These are phyloP conservation scores for Tilletiopsis washingtonensis DNA, from an alignment of 1,284 basidiomycete species.

Conservation along the genomic window DNA sequence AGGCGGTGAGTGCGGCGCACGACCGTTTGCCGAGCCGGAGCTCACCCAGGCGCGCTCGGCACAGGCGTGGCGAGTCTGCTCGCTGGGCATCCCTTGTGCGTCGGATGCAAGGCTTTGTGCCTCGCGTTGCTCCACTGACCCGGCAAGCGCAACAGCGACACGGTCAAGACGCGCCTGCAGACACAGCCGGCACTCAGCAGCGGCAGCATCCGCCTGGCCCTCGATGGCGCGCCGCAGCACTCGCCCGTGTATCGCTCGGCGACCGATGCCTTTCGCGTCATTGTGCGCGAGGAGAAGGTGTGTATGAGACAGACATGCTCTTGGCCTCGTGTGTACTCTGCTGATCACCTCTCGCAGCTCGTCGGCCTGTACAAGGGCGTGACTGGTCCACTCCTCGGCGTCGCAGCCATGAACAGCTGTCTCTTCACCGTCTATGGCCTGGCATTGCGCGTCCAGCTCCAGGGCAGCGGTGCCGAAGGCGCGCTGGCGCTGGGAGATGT, in stretches of 20 bases:
- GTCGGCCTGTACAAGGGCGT: slow-evolving; percentile 40
- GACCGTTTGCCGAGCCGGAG: too few relatives aligned
- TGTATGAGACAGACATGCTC: not conserved
- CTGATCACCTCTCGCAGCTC: too few relatives aligned
- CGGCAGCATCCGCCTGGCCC: not conserved
- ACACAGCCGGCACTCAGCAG: slow-evolving; percentile 18
- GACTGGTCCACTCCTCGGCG: slow-evolving; percentile 17
- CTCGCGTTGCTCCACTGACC: not conserved
- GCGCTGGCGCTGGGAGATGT: not conserved
- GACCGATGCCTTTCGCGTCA: slow-evolving; percentile 31
- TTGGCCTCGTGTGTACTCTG: too few relatives aligned
- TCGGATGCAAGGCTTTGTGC: not conserved
- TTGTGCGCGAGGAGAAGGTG: slow-evolving; percentile 26
- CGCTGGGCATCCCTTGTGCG: slow-evolving; percentile 33
- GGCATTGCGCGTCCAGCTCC: slow-evolving; percentile 16
- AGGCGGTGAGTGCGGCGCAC: slow-evolving; percentile 13
- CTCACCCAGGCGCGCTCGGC: not conserved
- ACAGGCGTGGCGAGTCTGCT: slow-evolving; percentile 24
- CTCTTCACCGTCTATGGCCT: slow-evolving; percentile 36
- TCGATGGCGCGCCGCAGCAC: not conserved
- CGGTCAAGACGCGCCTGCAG: slow-evolving; percentile 38
- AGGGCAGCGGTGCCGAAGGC: not conserved
- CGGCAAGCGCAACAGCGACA: slow-evolving; percentile 14
- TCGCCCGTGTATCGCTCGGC: slow-evolving; percentile 17
- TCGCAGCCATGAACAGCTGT: slow-evolving; percentile 43